Conservation (phyloP, 2,329 filamentous ascomycete genomes). For the Leptoxyphium fumago region DNA sequence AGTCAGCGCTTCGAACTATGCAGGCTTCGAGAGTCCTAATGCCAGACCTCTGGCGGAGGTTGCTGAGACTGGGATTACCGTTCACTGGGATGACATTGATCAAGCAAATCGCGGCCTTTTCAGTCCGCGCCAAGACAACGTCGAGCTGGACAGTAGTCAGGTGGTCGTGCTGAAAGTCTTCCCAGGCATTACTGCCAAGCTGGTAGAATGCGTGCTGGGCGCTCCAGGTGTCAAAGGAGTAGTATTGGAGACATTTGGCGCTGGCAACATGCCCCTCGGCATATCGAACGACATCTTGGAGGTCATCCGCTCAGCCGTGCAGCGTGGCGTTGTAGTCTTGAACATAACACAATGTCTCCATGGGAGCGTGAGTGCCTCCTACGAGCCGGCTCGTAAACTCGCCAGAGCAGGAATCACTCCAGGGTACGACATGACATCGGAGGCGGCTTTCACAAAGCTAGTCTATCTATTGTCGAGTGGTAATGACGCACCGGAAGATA, state of each 20-base stretch:
- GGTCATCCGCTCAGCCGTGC: constrained; percentile 62
- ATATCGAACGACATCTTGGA: constrained; percentile 64
- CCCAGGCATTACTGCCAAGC: constrained; percentile 76
- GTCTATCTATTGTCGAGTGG: constrained; percentile 67
- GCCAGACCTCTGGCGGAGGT: constrained; percentile 67
- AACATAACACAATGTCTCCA: constrained; percentile 71
- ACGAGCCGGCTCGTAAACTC: constrained; percentile 44
- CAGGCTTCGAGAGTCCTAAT: constrained; percentile 83
- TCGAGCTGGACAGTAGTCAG: constrained; percentile 60
- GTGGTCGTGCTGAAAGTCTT: constrained; percentile 84
- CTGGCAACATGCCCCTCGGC: constrained; percentile 78
- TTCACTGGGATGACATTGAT: constrained; percentile 65
- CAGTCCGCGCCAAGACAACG: constrained; percentile 42
- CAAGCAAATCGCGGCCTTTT: constrained; percentile 59
- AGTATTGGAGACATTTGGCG: constrained; percentile 82
- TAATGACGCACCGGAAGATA: constrained; percentile 46
- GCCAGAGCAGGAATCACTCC: constrained; percentile 77
- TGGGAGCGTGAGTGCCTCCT: constrained; percentile 24
- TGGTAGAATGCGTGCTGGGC: constrained; percentile 72
- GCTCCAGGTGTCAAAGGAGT: constrained; percentile 66
- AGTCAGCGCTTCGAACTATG: constrained; percentile 71
- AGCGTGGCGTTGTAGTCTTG: constrained; percentile 70
- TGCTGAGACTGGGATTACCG: constrained; percentile 64
- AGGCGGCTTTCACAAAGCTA: constrained; percentile 82
- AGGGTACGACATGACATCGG: constrained; percentile 75